Evolutionary conservation across 192 early-diverging fungal species (phyloP).

Genomic region (Podila verticillata): DNA sequence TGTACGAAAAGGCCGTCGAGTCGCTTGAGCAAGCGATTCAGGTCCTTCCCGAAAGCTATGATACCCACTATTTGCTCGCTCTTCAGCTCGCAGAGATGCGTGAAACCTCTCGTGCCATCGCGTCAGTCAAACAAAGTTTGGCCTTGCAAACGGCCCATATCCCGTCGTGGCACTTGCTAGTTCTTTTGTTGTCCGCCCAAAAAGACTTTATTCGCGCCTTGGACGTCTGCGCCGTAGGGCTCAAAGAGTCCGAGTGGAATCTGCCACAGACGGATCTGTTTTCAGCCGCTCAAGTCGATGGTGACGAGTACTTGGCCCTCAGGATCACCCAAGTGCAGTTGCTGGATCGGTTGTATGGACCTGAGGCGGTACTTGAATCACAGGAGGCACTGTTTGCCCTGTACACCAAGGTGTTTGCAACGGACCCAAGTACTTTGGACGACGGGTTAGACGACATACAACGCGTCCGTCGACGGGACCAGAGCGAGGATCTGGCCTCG

Average conservation of each 20-base stretch:
- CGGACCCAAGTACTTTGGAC: slow-evolving; percentile 25
- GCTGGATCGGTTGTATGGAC: slow-evolving; percentile 60
- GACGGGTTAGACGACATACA: slow-evolving; percentile 43
- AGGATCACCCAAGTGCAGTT: slow-evolving; percentile 70
- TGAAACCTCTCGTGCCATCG: slow-evolving; percentile 66
- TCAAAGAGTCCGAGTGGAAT: slow-evolving; percentile 65
- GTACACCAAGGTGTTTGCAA: slow-evolving; percentile 63
- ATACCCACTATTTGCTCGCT: slow-evolving; percentile 73
- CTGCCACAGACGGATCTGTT: slow-evolving; percentile 27
- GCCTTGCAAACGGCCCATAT: slow-evolving; percentile 62
- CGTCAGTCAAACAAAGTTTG: slow-evolving; percentile 62
- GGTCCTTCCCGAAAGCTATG: slow-evolving; percentile 59
- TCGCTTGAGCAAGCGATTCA: slow-evolving; percentile 62
- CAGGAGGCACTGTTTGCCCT: slow-evolving; percentile 71
- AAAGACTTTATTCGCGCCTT: slow-evolving; percentile 72
- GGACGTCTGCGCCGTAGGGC: slow-evolving; percentile 69
- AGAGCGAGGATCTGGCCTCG: slow-evolving; percentile 9
- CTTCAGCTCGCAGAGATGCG: slow-evolving; percentile 75
- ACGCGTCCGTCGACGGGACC: slow-evolving; percentile 22
- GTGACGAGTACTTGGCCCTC: slow-evolving; percentile 67
- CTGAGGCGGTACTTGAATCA: slow-evolving; percentile 59
- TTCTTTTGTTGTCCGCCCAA: slow-evolving; percentile 70
- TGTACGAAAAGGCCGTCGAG: slow-evolving; percentile 67
- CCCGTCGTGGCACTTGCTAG: slow-evolving; percentile 82
- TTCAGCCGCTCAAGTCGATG: slow-evolving; percentile 54